Evolutionary conservation across 306 rosid genomes (phyloP), one percentile per base, ranked within the genome.

Genomic region (Mimosa pudica): DNA sequence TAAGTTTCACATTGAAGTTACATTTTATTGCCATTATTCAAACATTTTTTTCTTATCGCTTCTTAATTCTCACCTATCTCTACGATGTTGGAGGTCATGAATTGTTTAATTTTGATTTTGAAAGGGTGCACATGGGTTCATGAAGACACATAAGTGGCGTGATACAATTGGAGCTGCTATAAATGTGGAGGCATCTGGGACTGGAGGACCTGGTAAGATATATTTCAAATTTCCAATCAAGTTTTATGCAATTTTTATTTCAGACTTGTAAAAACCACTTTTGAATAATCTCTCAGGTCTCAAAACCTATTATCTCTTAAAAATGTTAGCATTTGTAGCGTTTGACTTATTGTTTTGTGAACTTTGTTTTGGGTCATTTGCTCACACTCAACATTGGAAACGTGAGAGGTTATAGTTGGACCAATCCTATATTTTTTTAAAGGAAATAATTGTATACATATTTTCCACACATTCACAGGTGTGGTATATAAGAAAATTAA

Each of bases 91-190:
- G 81, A 76, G 75, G 83, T 73, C 35, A 35, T 20, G n/a, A 71
- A 62, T 71, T 71, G 18, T 85, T 85, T 64, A 4, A 63, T 73
- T 70, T 46, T 82, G 60, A 79, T 88, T 70, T 81, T 75, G 30
- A 75, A 82, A 95, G 99, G 99, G 94, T 76, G 58, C 99, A 35
- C 99, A 96, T 84, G 99, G 99, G 41, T 96, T 96, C 88, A 96
- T 96, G 97, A 92, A 84, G 91, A 89, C 91, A 47, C 87, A 96
- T 88, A 86, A 87, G 79, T 96, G 99, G 99, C 93, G 73, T 71
- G 86, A 93, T 64, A 89, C 94, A 10, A 87, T 96, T 79, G 99
- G 99, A 85, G 99, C 98, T 83, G 84, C 84, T 83, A 87, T 96
- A 84, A 93, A 96, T 78, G 90, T 96, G 61, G 99, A 96, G 87